Evolutionary conservation across 2,329 filamentous ascomycete genomes (phyloP).

Genomic region (Zasmidium cellare): DNA sequence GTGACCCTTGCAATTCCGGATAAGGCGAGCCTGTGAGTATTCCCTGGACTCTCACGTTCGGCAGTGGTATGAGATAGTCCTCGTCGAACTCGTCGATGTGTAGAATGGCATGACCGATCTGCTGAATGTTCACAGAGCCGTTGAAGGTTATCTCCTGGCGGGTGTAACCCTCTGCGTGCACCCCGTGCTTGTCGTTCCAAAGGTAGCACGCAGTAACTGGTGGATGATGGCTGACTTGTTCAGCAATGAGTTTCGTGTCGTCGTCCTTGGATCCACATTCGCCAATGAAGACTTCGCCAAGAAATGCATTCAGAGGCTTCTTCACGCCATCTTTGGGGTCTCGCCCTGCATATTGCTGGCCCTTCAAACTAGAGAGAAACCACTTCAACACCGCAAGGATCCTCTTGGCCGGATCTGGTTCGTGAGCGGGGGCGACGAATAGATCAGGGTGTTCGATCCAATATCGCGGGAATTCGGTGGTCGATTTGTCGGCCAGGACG

Average conservation of each 20-base stretch:
- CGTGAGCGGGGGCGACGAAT: conserved; percentile 47
- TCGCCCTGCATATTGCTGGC: conserved; percentile 51
- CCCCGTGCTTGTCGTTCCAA: conserved; percentile 46
- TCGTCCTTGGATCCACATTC: conserved; percentile 37
- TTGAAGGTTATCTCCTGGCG: conserved; percentile 49
- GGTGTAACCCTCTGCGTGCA: conserved; percentile 48
- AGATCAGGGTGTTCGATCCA: conserved; percentile 48
- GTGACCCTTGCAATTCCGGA: conserved; percentile 44
- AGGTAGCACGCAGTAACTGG: conserved; percentile 50
- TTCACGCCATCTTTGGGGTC: conserved; percentile 45
- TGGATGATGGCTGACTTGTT: conserved; percentile 50
- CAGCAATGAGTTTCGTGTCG: conserved; percentile 42
- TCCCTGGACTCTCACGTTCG: conserved; percentile 48
- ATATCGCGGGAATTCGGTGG: conserved; percentile 48
- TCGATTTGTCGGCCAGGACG: conserved; percentile 46
- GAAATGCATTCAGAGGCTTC: conserved; percentile 54
- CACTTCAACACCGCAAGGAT: conserved; percentile 51
- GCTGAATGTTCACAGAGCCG: conserved; percentile 47
- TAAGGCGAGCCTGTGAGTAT: conserved; percentile 45
- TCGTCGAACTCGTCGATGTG: conserved; percentile 46
- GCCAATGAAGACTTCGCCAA: conserved; percentile 51
- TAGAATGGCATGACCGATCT: conserved; percentile 48
- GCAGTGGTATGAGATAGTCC: conserved; percentile 47
- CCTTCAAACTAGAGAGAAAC: conserved; percentile 49
- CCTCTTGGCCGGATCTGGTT: conserved; percentile 40